Percentiles rank a stretch among this genome's conserved stretches.
These are phyloP conservation scores for Yarrowia sp. DNA, from an alignment of 805 yeast genomes.

Conservation along the genomic window DNA sequence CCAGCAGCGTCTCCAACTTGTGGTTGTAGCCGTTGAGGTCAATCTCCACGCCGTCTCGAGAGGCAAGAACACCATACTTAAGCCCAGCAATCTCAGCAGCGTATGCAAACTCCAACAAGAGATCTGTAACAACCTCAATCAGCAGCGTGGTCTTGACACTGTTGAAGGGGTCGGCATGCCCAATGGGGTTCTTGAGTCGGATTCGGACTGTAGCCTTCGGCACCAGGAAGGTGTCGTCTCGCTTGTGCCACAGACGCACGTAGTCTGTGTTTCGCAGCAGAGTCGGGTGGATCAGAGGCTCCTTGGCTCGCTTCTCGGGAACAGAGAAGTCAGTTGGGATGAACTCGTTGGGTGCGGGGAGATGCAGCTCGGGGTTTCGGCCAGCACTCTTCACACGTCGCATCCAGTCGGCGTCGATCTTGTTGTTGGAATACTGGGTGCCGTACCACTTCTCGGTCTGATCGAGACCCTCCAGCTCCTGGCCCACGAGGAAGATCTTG, in stretches of 20 bases:
- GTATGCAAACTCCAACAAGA: slow-evolving; percentile 69
- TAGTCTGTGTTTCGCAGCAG: slow-evolving; percentile 52
- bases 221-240: slow-evolving; percentile 81
- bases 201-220: slow-evolving; percentile 78
- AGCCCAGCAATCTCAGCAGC: slow-evolving; percentile 83
- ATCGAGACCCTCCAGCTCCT: slow-evolving; percentile 48
- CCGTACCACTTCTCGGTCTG: slow-evolving; percentile 83
- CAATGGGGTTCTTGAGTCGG: slow-evolving; percentile 58
- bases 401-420: slow-evolving; percentile 40
- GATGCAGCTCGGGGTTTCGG: slow-evolving; percentile 43
- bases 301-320: slow-evolving; percentile 42
- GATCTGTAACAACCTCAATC: slow-evolving; percentile 70
- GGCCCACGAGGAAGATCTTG: slow-evolving; percentile 54
- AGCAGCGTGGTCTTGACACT: slow-evolving; percentile 58
- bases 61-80: slow-evolving; percentile 51
- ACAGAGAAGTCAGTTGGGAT: slow-evolving; percentile 77
- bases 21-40: slow-evolving; percentile 79
- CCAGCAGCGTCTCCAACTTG: slow-evolving; percentile 62
- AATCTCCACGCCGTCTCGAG: slow-evolving; percentile 68
- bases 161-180: slow-evolving; percentile 56
- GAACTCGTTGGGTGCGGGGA: slow-evolving; percentile 75
- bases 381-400: slow-evolving; percentile 36
- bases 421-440: slow-evolving; percentile 61
- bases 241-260: slow-evolving; percentile 77
- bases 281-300: slow-evolving; percentile 54